These are phyloP conservation scores for Amanita jacksonii DNA, from an alignment of 768 basidiomycete genomes.

Conservation along the genomic window DNA sequence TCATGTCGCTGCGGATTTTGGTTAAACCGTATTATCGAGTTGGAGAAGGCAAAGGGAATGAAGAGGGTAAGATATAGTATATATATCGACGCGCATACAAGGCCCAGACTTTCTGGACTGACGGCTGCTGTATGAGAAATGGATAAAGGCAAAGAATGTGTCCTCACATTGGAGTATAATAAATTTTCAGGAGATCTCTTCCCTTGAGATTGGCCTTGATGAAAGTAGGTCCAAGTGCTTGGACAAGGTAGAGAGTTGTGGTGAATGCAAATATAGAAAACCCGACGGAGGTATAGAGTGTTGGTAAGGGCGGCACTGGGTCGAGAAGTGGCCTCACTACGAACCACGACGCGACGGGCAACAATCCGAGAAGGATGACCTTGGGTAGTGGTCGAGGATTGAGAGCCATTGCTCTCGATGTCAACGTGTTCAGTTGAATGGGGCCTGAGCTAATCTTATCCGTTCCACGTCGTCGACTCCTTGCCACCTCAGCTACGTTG, in stretches of 20 bases:
- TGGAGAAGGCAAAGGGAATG: conserved; percentile 91
- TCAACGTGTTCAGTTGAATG: conserved; percentile 3
- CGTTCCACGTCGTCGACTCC: conserved; percentile 9
- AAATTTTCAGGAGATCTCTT: conserved; percentile 78
- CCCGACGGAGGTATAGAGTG: conserved; percentile 70
- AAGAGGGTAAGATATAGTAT: conserved; percentile 83
- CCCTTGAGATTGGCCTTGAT: conserved; percentile 78
- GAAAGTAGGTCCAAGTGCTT: conserved; percentile 75
- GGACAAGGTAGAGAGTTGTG: conserved; percentile 67
- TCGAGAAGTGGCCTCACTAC: conserved; percentile 62
- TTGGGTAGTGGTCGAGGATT: conserved; percentile 37
- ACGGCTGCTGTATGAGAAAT: conserved; percentile 1
- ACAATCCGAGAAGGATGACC: conserved; percentile 44
- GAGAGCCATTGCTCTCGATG: conserved; percentile 5
- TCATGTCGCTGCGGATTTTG: conserved; percentile 36
- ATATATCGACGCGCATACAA: conserved; percentile 85
- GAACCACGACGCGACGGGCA: conserved; percentile 68
- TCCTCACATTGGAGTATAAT: conserved; percentile 60
- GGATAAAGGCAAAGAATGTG: conserved; percentile 1
- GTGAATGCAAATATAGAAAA: conserved; percentile 80
- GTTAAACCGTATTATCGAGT: conserved; percentile 43
- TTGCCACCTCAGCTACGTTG: conserved; percentile 35
- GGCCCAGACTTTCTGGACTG: conserved; percentile 91
- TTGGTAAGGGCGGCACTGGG: conserved; percentile 59
- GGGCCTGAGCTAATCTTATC: conserved; percentile 7